Evolutionary conservation across 2,329 filamentous ascomycete species (phyloP).

Genomic region (Trichoderma lentiforme): DNA sequence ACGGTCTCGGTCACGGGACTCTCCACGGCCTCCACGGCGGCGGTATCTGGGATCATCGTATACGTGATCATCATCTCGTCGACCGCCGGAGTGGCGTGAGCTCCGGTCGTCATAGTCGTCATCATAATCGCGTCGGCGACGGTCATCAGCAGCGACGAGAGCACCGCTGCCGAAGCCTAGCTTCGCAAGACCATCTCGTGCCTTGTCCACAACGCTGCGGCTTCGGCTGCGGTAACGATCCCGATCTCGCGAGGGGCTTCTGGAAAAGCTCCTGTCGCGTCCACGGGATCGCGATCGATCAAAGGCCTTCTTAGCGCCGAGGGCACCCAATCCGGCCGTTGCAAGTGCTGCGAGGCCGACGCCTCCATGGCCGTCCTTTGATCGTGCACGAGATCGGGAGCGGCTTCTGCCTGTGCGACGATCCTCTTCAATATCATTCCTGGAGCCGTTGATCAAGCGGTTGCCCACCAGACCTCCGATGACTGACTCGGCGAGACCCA

Average conservation of each 20-base stretch:
- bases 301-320: conserved; percentile 59
- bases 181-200: conserved; percentile 59
- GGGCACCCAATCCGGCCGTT: conserved; percentile 58
- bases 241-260: conserved; percentile 44
- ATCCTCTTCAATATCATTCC: conserved; percentile 62
- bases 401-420: conserved; percentile 60
- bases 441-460: conserved; percentile 77
- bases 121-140: conserved; percentile 41
- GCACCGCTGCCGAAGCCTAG: conserved; percentile 55
- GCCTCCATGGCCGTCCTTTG: conserved; percentile 44
- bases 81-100: conserved; percentile 41
- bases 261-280: conserved; percentile 42
- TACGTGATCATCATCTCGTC: conserved; percentile 35
- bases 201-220: conserved; percentile 62
- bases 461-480: conserved; percentile 85
- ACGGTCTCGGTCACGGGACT: conserved; percentile 34
- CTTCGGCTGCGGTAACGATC: conserved; percentile 54
- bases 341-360: conserved; percentile 60
- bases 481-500: conserved; percentile 80
- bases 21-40: conserved; percentile 38
- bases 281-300: conserved; percentile 51
- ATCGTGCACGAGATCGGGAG: conserved; percentile 64
- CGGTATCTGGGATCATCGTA: conserved; percentile 46
- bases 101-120: conserved; percentile 42
- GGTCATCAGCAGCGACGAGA: conserved; percentile 35